phyloP scores from a whole-genome alignment of 257 asterid genomes.

The Solanum chiquidenum region DNA sequence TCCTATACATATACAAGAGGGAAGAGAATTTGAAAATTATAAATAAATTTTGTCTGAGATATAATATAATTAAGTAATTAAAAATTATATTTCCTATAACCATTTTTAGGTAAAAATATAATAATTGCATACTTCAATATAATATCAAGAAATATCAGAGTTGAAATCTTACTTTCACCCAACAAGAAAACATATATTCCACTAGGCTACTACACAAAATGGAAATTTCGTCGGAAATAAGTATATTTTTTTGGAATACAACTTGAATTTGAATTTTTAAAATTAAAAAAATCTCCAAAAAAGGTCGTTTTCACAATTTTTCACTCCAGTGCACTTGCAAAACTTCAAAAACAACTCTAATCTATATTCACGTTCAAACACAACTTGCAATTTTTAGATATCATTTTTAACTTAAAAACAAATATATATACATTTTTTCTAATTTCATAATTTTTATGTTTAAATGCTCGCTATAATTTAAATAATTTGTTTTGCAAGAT shows the following conservation, averaged over 20 bases:
- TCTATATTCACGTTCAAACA: rapidly evolving
- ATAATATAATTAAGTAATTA: background rate
- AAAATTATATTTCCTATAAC: rapidly evolving
- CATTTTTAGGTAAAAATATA: background rate
- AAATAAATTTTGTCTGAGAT: background rate
- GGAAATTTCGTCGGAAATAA: background rate
- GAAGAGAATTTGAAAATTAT: background rate
- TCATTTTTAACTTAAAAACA: too few relatives aligned
- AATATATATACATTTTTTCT: background rate
- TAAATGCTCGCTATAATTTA: background rate
- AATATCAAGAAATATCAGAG: background rate
- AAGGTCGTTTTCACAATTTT: background rate
- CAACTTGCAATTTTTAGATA: too few relatives aligned
- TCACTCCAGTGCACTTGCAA: background rate
- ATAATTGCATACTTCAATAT: background rate
- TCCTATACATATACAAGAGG: background rate
- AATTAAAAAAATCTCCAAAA: too few relatives aligned
- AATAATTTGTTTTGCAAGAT: background rate
- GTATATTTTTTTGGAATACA: background rate
- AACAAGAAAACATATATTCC: background rate
- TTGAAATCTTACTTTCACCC: background rate
- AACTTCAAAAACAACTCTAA: background rate
- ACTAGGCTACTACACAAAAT: background rate
- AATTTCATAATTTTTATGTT: background rate
- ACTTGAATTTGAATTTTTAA: too few relatives aligned